Base-by-base conservation (phyloP, 2,329 filamentous ascomycete species). In the Aspergillus fischeri region DNA sequence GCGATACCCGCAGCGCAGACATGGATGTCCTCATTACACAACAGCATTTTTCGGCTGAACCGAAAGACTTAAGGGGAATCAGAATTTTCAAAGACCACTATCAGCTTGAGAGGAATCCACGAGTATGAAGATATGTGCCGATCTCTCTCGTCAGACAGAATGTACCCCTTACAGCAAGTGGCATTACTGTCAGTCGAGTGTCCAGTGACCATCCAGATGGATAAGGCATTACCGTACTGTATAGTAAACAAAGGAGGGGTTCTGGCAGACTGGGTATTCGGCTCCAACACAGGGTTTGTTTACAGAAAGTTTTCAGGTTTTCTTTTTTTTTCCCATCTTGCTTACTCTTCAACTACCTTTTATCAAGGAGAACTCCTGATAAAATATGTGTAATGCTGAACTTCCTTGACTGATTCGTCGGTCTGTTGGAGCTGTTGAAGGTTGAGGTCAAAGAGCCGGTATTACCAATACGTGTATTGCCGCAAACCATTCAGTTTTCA, bases 1-100 rank as follows among this genome's bases (percentile, higher is more conserved):
- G 60, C 60, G 54, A 60, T 60, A 58, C 57, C 60, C 60, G 60
- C 60, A 54, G 48, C 24, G 24, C 38, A 35, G 45, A 48, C 44
- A 54, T 55, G 56, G 53, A 29, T 52, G 14, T 38, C 6, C 14
- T 38, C 32, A 17, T 17, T 38, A 17, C 32, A 38, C 32, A 38
- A 38, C 14, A 38, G 32, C 32, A 38, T 38, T 38, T 35, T 7
- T 38, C 32, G 32, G 32, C 32, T 17, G 21, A 44, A 21, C 41
- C n/a, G 11, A 44, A 8, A 44, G 41, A 21, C 3, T 10, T 3
- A 24, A 21, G n/a, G 42, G 20, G n/a, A 9, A 20, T 45, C 42
- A 27, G 44, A 38, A 32, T 42, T 44, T 49, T 27, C 44, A 38
- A 48, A 41, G 24, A 47, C 47, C 6, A 14, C 17, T n/a, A 38